Evolutionary conservation across 2,329 filamentous ascomycete species (phyloP).

Genomic region (Fusarium foetens): DNA sequence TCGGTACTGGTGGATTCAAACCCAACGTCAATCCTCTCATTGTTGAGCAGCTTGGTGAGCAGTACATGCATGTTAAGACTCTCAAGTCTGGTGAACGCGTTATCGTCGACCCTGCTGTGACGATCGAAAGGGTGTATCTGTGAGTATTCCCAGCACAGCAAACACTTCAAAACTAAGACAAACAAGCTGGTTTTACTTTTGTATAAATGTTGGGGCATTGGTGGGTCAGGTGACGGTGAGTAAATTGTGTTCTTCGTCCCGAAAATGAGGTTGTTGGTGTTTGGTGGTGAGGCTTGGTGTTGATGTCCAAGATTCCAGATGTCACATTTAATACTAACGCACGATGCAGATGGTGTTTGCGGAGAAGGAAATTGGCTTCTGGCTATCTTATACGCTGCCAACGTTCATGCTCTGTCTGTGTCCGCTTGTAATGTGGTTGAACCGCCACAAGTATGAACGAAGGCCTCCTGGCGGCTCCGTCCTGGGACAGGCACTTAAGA

Average conservation of each 20-base stretch:
- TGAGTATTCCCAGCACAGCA: not conserved
- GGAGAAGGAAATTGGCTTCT: constrained; percentile 80
- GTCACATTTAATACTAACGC: not conserved
- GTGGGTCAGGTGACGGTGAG: constrained; percentile 66
- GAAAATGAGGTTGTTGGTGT: not conserved
- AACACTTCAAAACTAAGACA: not conserved
- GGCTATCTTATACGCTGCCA: constrained; percentile 74
- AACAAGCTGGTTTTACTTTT: constrained; percentile 75
- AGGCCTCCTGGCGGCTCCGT: constrained; percentile 74
- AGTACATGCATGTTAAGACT: constrained; percentile 64
- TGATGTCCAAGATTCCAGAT: not conserved
- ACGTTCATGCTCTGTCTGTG: constrained; percentile 72
- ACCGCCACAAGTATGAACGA: constrained; percentile 67
- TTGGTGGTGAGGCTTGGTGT: not conserved
- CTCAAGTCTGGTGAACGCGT: constrained; percentile 68
- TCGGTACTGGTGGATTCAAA: constrained; percentile 82
- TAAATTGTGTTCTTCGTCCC: not conserved
- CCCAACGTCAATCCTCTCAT: constrained; percentile 75
- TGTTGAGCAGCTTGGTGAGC: constrained; percentile 70
- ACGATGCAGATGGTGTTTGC: constrained; percentile 67
- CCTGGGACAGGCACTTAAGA: constrained; percentile 69
- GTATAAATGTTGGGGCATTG: constrained; percentile 77
- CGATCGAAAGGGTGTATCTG: constrained; percentile 66
- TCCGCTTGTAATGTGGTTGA: constrained; percentile 69
- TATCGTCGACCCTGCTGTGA: constrained; percentile 72